Conservation (phyloP, 495 filamentous ascomycete species). For the Xylaria longipes region DNA sequence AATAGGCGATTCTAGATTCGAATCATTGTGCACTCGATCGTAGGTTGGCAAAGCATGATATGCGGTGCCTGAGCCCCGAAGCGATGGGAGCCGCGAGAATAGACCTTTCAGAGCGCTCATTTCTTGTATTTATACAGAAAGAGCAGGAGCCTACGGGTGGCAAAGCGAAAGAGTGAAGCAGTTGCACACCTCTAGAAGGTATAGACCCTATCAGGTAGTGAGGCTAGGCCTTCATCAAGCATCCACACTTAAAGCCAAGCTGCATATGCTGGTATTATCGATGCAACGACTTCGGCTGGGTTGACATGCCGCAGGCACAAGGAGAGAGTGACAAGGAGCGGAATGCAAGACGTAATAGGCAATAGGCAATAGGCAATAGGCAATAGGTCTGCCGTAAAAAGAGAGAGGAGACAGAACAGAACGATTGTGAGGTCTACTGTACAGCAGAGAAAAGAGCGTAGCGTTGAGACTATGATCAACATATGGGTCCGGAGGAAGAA, state of each 20-base stretch:
- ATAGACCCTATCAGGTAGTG: not conserved
- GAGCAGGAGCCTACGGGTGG: not conserved
- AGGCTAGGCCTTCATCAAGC: not conserved
- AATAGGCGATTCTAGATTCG: conserved; percentile 31
- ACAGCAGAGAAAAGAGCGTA: not conserved
- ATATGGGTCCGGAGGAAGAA: not conserved
- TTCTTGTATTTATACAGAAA: conserved; percentile 23
- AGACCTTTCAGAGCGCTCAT: conserved; percentile 30
- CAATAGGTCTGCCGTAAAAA: not conserved
- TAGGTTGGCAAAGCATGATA: conserved; percentile 36
- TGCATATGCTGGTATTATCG: not conserved
- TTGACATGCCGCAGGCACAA: not conserved
- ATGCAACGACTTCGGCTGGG: not conserved
- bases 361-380: not conserved
- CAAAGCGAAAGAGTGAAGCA: not conserved
- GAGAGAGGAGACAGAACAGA: not conserved
- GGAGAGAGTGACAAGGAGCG: not conserved
- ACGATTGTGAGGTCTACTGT: not conserved
- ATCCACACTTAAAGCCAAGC: not conserved
- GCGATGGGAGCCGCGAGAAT: conserved; percentile 33
- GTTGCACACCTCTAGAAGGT: not conserved
- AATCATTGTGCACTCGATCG: conserved; percentile 33
- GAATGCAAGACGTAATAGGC: not conserved
- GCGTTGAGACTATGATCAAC: not conserved
- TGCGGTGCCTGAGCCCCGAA: conserved; percentile 25